Evolutionary conservation across 768 basidiomycete species (phyloP).

Genomic region (Trametes punicea): DNA sequence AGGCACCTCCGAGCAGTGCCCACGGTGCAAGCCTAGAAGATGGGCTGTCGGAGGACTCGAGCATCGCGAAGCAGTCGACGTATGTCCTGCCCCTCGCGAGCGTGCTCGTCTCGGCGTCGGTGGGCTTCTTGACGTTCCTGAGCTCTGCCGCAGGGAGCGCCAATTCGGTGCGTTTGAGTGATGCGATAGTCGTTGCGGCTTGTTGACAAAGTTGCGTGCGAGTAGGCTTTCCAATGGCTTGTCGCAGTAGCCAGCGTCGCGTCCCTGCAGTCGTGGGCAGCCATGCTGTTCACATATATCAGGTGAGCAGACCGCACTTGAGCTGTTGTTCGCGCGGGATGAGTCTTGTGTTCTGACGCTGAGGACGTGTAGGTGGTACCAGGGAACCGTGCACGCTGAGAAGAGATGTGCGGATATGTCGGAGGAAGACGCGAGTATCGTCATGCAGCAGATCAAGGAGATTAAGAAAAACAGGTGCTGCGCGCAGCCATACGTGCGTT

Average conservation of each 20-base stretch:
- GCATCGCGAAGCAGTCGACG: not conserved
- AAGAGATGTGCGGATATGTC: conserved; percentile 6
- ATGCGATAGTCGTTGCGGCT: not conserved
- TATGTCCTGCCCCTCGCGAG: conserved; percentile 21
- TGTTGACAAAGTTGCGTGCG: too few species aligned
- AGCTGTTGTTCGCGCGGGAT: too few species aligned
- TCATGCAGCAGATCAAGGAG: conserved; percentile 16
- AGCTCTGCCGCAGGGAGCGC: conserved; percentile 7
- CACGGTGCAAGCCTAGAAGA: not conserved
- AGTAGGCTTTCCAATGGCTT: conserved; percentile 23
- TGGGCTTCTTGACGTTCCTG: conserved; percentile 21
- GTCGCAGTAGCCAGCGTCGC: conserved; percentile 24
- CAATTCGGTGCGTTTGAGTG: not conserved
- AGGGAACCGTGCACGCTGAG: conserved; percentile 26
- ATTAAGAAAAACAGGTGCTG: conserved; percentile 25
- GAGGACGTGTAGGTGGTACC: conserved; percentile 20
- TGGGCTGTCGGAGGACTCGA: not conserved
- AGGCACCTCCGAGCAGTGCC: not conserved
- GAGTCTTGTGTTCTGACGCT: not conserved
- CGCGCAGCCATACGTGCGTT: conserved; percentile 29
- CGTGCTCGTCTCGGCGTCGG: conserved; percentile 18
- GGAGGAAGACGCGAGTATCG: not conserved
- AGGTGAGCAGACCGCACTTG: conserved; percentile 7
- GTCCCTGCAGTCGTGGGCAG: conserved; percentile 27
- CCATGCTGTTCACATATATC: conserved; percentile 28